phyloP scores from a whole-genome alignment of 2,329 filamentous ascomycete species.

The Colletotrichum tabaci region DNA sequence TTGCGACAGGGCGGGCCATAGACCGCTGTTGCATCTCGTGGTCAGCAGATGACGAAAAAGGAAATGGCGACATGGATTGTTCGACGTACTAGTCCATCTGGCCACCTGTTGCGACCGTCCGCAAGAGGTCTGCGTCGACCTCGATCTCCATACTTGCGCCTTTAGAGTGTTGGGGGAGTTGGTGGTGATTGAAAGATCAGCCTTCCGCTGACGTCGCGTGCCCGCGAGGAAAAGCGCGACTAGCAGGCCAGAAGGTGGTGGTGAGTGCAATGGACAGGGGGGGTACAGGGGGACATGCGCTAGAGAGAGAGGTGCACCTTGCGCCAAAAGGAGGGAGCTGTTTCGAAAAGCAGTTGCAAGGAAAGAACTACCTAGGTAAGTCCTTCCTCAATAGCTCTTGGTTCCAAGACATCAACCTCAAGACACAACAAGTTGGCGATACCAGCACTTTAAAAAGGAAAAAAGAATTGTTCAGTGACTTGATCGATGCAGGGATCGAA shows the following conservation, averaged over 20 bases:
- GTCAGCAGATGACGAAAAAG: conserved; percentile 45
- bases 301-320: not conserved
- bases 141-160: conserved; percentile 68
- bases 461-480: conserved; percentile 32
- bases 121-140: conserved; percentile 65
- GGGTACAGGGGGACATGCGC: conserved; percentile 8
- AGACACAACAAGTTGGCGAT: no score
- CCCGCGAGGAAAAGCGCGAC: conserved; percentile 29
- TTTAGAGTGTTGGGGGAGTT: not conserved
- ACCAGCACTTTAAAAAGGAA: not conserved
- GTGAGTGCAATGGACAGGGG: not conserved
- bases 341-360: not conserved
- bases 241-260: not conserved
- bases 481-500: conserved; percentile 62
- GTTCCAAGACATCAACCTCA: not conserved
- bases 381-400: not conserved
- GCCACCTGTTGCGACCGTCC: conserved; percentile 65
- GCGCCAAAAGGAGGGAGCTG: not conserved
- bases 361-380: not conserved
- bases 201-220: conserved; percentile 39
- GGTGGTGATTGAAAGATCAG: conserved; percentile 13
- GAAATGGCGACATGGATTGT: conserved; percentile 4
- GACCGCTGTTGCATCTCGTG: conserved; percentile 64
- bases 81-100: conserved; percentile 69
- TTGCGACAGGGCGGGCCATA: conserved; percentile 78